Percentiles rank a stretch among this genome's conserved stretches.
phyloP scores from a whole-genome alignment of 2,329 filamentous ascomycete species.

The Rhinocladiella mackenziei region DNA sequence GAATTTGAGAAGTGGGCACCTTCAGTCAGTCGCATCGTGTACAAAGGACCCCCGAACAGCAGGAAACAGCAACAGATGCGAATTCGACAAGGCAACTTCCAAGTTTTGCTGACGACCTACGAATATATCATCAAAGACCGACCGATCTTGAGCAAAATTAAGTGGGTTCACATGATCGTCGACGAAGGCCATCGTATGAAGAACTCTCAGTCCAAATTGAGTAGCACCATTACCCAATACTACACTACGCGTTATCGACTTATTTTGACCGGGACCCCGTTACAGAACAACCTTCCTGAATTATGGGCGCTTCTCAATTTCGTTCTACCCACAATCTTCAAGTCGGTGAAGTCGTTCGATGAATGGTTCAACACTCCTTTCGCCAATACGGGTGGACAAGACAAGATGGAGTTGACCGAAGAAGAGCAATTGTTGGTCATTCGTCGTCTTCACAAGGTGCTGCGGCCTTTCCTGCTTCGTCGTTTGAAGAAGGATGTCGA shows the following conservation, averaged over 20 bases:
- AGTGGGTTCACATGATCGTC: constrained; percentile 99
- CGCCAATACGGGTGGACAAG: constrained; percentile 93
- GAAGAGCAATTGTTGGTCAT: constrained; percentile 99
- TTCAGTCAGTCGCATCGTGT: constrained; percentile 78
- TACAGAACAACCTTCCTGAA: constrained; percentile 95
- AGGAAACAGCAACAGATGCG: constrained; percentile 89
- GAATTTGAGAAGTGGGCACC: constrained; percentile 99
- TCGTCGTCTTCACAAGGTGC: constrained; percentile 94
- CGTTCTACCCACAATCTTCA: constrained; percentile 96
- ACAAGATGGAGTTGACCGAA: constrained; percentile 98
- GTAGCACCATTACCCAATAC: constrained; percentile 88
- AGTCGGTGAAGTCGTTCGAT: constrained; percentile 96
- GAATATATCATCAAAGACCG: constrained; percentile 99
- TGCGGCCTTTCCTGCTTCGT: constrained; percentile 92
- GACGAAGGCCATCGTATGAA: constrained; percentile 99
- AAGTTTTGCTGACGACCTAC: constrained; percentile 94
- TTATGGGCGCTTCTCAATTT: constrained; percentile 99
- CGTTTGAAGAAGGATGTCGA: constrained; percentile 99
- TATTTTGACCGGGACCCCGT: constrained; percentile 92
- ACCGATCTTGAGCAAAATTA: constrained; percentile 92
- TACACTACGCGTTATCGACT: constrained; percentile 92
- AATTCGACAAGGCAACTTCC: constrained; percentile 91
- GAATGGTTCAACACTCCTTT: constrained; percentile 99
- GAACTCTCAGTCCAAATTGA: constrained; percentile 93
- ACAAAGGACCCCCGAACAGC: constrained; percentile 87